Evolutionary conservation across 2,329 filamentous ascomycete species (phyloP), one percentile per base, ranked within the genome.

Genomic region (Fusarium sororula): DNA sequence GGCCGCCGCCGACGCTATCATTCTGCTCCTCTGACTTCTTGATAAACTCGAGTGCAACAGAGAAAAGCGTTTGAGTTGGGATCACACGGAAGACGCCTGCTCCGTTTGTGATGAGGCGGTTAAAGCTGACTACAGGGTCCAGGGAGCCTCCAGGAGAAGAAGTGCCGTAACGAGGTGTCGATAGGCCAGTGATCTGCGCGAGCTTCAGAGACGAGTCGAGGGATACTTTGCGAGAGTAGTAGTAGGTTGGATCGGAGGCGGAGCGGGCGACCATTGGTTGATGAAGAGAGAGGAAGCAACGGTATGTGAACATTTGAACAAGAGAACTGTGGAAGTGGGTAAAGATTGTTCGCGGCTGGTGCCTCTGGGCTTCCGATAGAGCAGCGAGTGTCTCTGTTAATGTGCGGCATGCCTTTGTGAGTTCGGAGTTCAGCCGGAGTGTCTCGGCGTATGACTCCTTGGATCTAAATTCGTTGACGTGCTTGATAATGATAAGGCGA

Each of bases 221-320:
- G 47, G 82, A 83, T 56, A 87, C 84, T 66, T 88, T 88, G 26
- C 86, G 84, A 0, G 87, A 89, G 77, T 87, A 89, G 77, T 87
- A 87, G 69, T 85, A 88, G 3, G 82, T 81, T 1, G 86, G 85
- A 44, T 88, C 83, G 3, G 83, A 79, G 18, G 84, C 81, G 0
- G 87, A 85, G 20, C 82, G 80, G 11, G 79, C 77, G 32, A 87
- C 82, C 79, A 86, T 85, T 0, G 85, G 85, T 42, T 88, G 86
- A 70, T 92, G 89, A 0, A 92, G 84, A 1, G 85, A 84, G 18
- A 90, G 82, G 73, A 87, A 85, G 70, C 83, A 86, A 28, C 85
- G 85, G 60, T 87, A 85, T 6, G 85, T 79, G 62, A 84, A 78
- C 57, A 85, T 79, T 64, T 87, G 85, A 2, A 82, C 81, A 12